Base-by-base conservation (phyloP, 768 basidiomycete genomes). In the Xerocomellus amylosporus region DNA sequence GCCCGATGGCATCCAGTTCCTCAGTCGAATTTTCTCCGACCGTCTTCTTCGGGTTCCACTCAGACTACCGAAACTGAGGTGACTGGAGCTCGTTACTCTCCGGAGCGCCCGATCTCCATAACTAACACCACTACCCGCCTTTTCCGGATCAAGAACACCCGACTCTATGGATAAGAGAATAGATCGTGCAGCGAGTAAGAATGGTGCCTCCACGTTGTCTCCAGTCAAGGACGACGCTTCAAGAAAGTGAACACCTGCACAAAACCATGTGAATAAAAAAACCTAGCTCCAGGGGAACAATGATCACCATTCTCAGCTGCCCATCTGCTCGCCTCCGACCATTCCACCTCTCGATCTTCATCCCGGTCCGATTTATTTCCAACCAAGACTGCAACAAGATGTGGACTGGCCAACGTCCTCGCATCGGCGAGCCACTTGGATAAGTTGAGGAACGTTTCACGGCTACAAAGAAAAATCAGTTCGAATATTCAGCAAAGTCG, bases 331-430 rank as follows among this genome's bases (percentile, higher is more conserved):
- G 93, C 97, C 73, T 99, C 97, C 24, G 87, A 81, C 86, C 91
- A 97, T 63, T 96, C 92, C 37, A 99, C 94, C 71, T 98, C 90
- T 49, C 97, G 77, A 47, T 93, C 93, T 48, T 97, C 95, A 64
- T 98, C 96, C 63, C 85, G 79, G 71, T 99, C 97, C 14, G 89
- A 83, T 75, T 99, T 98, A 72, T 94, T 98, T 44, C 97, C 97
- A 19, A 99, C 93, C 15, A 96, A 76, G 38, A 95, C 90, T 1
- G 84, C 83, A 51, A 96, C 91, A 3, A 98, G 76, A 67, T 98
- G 88, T 13, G 94, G 90, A 58, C 93, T 94, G 14, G 90, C 96
- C 55, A 99, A 74, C 12, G 96, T 92, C 60, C 93, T 79, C 17
- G 94, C 96, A 70, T 99, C 97, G 8, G 89, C 85, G 17, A 99